phyloP scores from a whole-genome alignment of 495 filamentous ascomycete species.

The Pseudoneurospora amorphoporcata region DNA sequence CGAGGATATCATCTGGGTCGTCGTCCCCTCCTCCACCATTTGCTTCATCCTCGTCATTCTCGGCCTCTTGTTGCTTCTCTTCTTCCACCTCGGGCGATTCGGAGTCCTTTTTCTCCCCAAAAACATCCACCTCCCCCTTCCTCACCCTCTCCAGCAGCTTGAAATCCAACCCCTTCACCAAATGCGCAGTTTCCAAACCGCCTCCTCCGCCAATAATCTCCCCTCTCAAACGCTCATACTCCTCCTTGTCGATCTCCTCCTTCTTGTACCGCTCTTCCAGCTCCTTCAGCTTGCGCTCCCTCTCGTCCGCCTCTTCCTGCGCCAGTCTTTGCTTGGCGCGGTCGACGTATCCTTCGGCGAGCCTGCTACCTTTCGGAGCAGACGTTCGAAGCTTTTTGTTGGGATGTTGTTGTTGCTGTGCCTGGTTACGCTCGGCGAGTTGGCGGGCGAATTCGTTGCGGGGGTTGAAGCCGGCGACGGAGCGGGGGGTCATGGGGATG shows the following conservation, averaged over 20 bases:
- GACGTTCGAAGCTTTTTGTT: conserved; percentile 67
- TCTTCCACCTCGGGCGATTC: conserved; percentile 13
- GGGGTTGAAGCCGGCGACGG: conserved; percentile 36
- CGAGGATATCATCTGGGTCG: conserved; percentile 69
- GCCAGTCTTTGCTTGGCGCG: conserved; percentile 51
- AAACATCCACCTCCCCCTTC: conserved; percentile 60
- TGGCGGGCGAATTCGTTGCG: conserved; percentile 73
- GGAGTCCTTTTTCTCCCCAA: conserved; percentile 22
- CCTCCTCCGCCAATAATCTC: conserved; percentile 64
- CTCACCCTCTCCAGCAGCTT: conserved; percentile 64
- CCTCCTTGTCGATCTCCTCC: conserved; percentile 64
- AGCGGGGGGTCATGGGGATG: conserved; percentile 83
- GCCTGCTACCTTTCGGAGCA: conserved; percentile 73
- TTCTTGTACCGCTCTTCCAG: conserved; percentile 76
- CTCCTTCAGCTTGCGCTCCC: conserved; percentile 55
- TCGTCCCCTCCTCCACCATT: conserved; percentile 11
- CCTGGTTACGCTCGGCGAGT: conserved; percentile 62
- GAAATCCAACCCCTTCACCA: conserved; percentile 87
- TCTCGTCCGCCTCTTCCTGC: conserved; percentile 50
- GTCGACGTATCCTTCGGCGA: conserved; percentile 75
- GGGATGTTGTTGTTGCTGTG: conserved; percentile 31
- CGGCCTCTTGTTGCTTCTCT: conserved; percentile 13
- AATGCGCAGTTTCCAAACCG: conserved; percentile 65
- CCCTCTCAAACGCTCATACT: conserved; percentile 59
- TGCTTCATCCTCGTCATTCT: conserved; percentile 12